Evolutionary conservation across 2,329 filamentous ascomycete species (phyloP), one percentile per base, ranked within the genome.

Genomic region (Aureobasidium zeae): DNA sequence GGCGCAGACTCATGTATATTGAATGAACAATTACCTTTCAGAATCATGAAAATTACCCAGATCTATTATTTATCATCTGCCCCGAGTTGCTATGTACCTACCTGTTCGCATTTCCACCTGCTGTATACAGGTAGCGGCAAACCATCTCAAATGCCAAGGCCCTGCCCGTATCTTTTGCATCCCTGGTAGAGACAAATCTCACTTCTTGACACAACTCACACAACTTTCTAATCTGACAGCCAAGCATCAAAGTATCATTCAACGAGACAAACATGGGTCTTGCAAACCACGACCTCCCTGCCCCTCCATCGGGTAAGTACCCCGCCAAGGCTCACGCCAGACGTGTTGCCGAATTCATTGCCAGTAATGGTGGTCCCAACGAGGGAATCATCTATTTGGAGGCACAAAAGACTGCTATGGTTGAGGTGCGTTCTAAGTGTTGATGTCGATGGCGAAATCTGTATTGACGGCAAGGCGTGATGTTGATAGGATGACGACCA

Each of bases 301-400:
- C 53, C 11, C 57, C 59, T 33, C 59, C 60, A 4, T 46, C 51
- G 44, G 73, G 69, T 45, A 80, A 79, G 61, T 81, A 81, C 55
- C 91, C 91, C 17, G 89, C 83, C 55, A 96, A 95, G 69, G 72
- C 75, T 20, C 91, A 98, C 64, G 86, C 84, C 48, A 76, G 76
- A 54, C 80, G 82, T 49, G 88, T 96, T n/a, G 83, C 81, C 46
- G 77, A 86, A 48, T 82, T 81, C 61, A 80, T 96, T 51, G 73
- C 74, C 44, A 68, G 75, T 48, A 67, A 83, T 58, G 67, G 79
- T 29, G 77, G 82, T 22, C 71, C 76, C 50, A 71, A 71, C 45
- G 51, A 63, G 24, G 88, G 87, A 35, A 72, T 89, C 13, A 73
- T 98, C 46, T 98, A 95, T 60, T 72, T 96, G 33, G 89, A 96